Percentiles rank a stretch among this genome's conserved stretches.
These are phyloP conservation scores for Aaosphaeria pasadenensis DNA, from an alignment of 2,329 filamentous ascomycete genomes.

Conservation along the genomic window DNA sequence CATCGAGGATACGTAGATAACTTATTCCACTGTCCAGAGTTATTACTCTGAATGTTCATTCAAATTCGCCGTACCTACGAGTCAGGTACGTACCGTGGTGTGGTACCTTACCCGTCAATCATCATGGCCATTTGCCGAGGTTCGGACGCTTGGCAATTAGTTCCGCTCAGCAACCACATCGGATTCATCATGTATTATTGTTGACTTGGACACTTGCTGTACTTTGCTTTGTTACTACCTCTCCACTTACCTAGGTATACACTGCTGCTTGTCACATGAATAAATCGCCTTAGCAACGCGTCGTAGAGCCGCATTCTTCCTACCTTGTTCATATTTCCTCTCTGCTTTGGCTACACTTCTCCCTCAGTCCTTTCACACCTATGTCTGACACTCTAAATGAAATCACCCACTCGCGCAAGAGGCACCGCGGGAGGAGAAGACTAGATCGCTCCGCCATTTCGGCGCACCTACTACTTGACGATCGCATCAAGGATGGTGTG, in stretches of 20 bases:
- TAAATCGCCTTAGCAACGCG: neutral
- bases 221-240: too few relatives aligned
- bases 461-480: constrained; percentile 79
- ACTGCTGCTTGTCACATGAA: neutral
- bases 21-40: too few relatives aligned
- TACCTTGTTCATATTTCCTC: constrained; percentile 8
- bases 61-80: too few relatives aligned
- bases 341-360: constrained; percentile 12
- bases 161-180: too few relatives aligned
- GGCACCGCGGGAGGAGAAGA: constrained; percentile 51
- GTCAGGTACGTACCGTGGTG: too few relatives aligned
- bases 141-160: too few relatives aligned
- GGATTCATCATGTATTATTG: too few relatives aligned
- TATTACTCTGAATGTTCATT: too few relatives aligned
- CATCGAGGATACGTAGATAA: too few relatives aligned
- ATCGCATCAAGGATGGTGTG: constrained; percentile 78
- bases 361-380: neutral
- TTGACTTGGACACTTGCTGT: too few relatives aligned
- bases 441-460: constrained; percentile 70
- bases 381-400: constrained; percentile 25
- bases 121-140: too few relatives aligned
- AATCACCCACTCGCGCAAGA: constrained; percentile 42
- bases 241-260: neutral
- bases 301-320: neutral
- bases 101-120: too few relatives aligned